phyloP scores from a whole-genome alignment of 2,329 filamentous ascomycete genomes.

The Aspergillus sp. region DNA sequence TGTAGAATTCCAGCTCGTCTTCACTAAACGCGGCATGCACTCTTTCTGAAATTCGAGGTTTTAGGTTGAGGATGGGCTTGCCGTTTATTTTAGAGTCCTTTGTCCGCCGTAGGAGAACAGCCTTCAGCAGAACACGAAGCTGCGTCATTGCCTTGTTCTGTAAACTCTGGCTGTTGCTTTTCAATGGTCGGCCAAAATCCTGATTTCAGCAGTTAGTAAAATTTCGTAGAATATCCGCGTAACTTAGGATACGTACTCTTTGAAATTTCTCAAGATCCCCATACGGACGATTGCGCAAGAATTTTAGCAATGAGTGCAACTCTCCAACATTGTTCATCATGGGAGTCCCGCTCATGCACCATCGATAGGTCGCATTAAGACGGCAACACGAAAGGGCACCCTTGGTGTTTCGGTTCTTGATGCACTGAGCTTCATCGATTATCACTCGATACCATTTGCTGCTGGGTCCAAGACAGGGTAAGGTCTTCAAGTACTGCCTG shows the following conservation, averaged over 20 bases:
- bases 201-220: constrained; percentile 7
- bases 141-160: constrained; percentile 61
- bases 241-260: constrained; percentile 38
- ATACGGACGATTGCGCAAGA: constrained; percentile 76
- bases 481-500: constrained; percentile 32
- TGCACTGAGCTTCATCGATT: constrained; percentile 76
- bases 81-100: constrained; percentile 80
- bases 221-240: background rate
- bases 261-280: constrained; percentile 64
- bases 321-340: constrained; percentile 87
- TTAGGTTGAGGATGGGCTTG: constrained; percentile 69
- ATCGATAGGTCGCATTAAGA: constrained; percentile 62
- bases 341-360: constrained; percentile 78
- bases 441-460: constrained; percentile 69
- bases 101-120: constrained; percentile 77
- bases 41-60: constrained; percentile 62
- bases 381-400: constrained; percentile 59
- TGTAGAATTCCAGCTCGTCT: constrained; percentile 66
- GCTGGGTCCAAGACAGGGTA: constrained; percentile 61
- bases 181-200: constrained; percentile 57
- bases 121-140: constrained; percentile 73
- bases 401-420: constrained; percentile 71
- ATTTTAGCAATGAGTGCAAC: constrained; percentile 73
- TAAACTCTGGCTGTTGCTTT: constrained; percentile 34
- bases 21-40: constrained; percentile 65